Evolutionary conservation across 2,329 filamentous ascomycete species (phyloP).

Genomic region (Gremmenia infestans): DNA sequence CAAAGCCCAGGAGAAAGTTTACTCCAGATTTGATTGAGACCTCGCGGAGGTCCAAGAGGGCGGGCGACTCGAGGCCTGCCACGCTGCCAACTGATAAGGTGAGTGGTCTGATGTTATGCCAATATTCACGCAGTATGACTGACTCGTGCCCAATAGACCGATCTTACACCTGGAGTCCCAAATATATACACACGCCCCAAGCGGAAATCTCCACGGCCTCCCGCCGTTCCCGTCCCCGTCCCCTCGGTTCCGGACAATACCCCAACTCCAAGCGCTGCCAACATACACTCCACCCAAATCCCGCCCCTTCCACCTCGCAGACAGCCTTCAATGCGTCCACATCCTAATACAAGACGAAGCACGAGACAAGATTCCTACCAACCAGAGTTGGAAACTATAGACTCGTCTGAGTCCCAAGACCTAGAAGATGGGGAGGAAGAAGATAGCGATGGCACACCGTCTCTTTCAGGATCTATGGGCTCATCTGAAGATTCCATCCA

Average conservation of each 20-base stretch:
- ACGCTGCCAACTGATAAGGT: slow-evolving; percentile 65
- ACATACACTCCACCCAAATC: slow-evolving; percentile 30
- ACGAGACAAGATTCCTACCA: slow-evolving; percentile 38
- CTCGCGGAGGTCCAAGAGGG: slow-evolving; percentile 63
- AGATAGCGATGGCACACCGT: slow-evolving; percentile 29
- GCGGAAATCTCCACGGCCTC: slow-evolving; percentile 20
- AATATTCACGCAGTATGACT: slow-evolving; percentile 1
- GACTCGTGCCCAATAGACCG: slow-evolving; percentile 20
- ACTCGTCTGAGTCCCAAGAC: slow-evolving; percentile 38
- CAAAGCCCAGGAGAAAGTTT: slow-evolving; percentile 48
- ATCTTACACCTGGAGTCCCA: slow-evolving; percentile 27
- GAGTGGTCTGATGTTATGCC: slow-evolving; percentile 53
- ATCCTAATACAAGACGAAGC: slow-evolving; percentile 37
- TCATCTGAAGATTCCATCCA: slow-evolving; percentile 31
- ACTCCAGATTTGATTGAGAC: slow-evolving; percentile 79
- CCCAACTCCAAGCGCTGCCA: slow-evolving; percentile 34
- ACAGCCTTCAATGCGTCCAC: slow-evolving; percentile 37
- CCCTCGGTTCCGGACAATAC: slow-evolving; percentile 46
- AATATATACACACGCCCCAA: slow-evolving; percentile 29
- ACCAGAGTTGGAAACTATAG: slow-evolving; percentile 35
- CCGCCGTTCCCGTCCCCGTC: slow-evolving; percentile 13
- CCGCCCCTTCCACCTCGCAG: slow-evolving; percentile 34
- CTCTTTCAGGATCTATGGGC: slow-evolving; percentile 27
- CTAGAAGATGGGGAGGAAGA: slow-evolving; percentile 34
- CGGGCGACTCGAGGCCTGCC: slow-evolving; percentile 58